Base-by-base conservation (phyloP, 768 basidiomycete genomes). In the Auriscalpium vulgare region DNA sequence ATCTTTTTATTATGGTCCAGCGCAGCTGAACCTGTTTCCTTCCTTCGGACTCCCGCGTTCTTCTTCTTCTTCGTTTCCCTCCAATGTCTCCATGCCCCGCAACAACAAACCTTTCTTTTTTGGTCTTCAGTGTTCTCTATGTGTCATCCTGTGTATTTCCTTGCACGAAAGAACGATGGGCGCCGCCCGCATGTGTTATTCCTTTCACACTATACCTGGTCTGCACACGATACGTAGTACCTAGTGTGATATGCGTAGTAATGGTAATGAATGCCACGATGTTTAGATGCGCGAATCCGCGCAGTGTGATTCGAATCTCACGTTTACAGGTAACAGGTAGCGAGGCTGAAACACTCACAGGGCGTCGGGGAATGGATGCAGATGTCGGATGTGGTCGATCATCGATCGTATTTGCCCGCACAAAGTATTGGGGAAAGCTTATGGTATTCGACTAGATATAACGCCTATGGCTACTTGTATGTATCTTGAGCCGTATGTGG, bases 101-200 rank as follows among this genome's bases (percentile, higher is more conserved):
- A 23, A n/a, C 54, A 37, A 47, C 47, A 21, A 29, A 29, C 40
- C 48, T 45, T 51, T 51, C 51, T 53, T 57, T 54, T 59, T 55
- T 53, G 49, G 50, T 65, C 65, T 59, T 62, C 57, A 55, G 59
- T 54, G 54, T 56, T 50, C 43, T 56, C 46, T 43, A 13, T 43
- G 40, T 43, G 40, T 14, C 17, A 43, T 43, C 17, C 40, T 17
- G 40, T 43, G 40, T 43, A 43, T 14, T 43, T 43, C 14, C 17
- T 43, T 17, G 17, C 40, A 43, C 17, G 40, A 43, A 43, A 43
- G 40, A 43, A 43, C 40, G 40, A 43, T 29, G 29, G 29, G 40
- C 40, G 8, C 17, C 17, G 13, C 14, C 13, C 17, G 40, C 17
- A 17, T 43, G 13, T 43, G 13, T 17, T 14, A 14, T 43, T 43